These are phyloP conservation scores for Candida smagusa DNA, from an alignment of 1,139 yeast species.

Conservation along the genomic window DNA sequence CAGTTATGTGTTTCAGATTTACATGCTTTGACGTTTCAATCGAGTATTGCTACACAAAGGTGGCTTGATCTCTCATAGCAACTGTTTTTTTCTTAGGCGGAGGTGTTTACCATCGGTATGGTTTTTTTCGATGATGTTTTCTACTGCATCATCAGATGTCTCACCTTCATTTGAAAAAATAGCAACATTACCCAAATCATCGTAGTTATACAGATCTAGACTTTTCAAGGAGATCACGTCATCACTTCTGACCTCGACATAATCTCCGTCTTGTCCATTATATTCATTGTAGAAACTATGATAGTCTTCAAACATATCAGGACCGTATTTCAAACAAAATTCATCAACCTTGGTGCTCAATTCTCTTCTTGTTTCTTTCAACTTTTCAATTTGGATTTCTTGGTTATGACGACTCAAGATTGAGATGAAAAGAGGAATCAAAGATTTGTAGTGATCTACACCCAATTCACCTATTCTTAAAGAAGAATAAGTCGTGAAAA, in stretches of 20 bases:
- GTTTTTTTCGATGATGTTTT: no score
- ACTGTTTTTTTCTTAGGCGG: no score
- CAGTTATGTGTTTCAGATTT: no score
- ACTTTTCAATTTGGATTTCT: constrained; percentile 39
- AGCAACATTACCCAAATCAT: constrained; percentile 31
- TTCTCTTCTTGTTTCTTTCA: constrained; percentile 53
- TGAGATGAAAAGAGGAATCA: constrained; percentile 37
- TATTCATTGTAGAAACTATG: constrained; percentile 29
- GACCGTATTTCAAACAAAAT: constrained; percentile 71
- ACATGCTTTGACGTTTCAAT: no score
- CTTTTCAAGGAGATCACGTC: constrained; percentile 2
- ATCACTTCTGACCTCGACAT: constrained; percentile 4
- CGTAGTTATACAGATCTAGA: constrained; percentile 12
- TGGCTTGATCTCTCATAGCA: no score
- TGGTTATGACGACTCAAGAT: constrained; percentile 41
- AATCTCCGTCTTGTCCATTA: constrained; percentile 10
- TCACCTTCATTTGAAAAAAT: constrained; percentile 27
- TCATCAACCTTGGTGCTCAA: constrained; percentile 62
- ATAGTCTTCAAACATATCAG: constrained; percentile 70
- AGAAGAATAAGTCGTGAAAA: constrained; percentile 42
- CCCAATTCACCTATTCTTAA: constrained; percentile 43
- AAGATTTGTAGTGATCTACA: constrained; percentile 38
- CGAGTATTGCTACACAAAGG: no score
- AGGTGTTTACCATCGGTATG: no score
- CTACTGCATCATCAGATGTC: background rate